Evolutionary conservation across 768 basidiomycete genomes (phyloP).

Genomic region (Russula olivacea): DNA sequence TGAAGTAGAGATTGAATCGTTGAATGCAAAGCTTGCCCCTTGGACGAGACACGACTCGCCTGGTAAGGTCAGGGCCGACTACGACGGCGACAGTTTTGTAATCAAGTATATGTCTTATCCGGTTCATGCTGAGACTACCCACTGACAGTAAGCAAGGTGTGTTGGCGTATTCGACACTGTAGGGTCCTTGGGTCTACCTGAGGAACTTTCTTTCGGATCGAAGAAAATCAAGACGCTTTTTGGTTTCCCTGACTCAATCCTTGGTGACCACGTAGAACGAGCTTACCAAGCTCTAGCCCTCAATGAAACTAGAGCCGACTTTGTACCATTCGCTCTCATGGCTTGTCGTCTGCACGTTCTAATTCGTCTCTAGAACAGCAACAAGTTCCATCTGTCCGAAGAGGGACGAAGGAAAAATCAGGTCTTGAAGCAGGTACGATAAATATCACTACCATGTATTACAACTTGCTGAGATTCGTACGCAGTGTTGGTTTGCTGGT

Average conservation of each 20-base stretch:
- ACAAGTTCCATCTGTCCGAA: conserved; percentile 56
- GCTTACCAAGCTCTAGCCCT: conserved; percentile 69
- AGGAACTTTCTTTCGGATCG: conserved; percentile 48
- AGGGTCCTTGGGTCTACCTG: conserved; percentile 64
- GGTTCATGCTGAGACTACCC: neutral
- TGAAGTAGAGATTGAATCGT: conserved; percentile 32
- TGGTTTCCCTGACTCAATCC: conserved; percentile 53
- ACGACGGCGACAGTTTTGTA: conserved; percentile 45
- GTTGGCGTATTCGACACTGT: conserved; percentile 76
- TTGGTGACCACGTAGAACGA: conserved; percentile 58
- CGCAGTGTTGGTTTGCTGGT: conserved; percentile 70
- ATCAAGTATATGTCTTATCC: conserved; percentile 45
- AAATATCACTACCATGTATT: conserved; percentile 5
- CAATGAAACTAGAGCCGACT: conserved; percentile 61
- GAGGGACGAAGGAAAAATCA: conserved; percentile 50
- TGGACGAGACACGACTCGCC: conserved; percentile 50
- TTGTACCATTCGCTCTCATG: conserved; percentile 37
- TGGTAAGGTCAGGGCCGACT: conserved; percentile 48
- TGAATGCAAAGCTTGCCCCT: conserved; percentile 43
- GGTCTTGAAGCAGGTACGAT: conserved; percentile 51
- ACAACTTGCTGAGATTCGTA: neutral
- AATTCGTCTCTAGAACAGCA: conserved; percentile 41
- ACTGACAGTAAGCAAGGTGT: conserved; percentile 38
- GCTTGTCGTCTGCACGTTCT: neutral
- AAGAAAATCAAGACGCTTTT: conserved; percentile 47